Conservation (phyloP, 1,284 basidiomycete species). For the Sanghuangporus weigelae region DNA sequence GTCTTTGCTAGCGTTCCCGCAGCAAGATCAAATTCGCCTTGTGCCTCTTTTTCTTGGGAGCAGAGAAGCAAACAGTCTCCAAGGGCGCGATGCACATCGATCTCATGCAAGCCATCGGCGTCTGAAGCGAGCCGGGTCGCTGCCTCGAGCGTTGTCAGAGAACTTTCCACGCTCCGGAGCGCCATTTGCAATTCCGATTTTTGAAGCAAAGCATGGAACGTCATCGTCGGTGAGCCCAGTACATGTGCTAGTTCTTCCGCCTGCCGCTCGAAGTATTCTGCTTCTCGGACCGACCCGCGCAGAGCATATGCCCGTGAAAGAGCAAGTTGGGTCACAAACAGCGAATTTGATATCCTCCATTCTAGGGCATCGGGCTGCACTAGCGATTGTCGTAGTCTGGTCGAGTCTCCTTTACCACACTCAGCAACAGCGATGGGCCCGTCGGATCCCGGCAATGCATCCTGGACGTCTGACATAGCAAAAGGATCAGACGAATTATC, state of each 20-base stretch:
- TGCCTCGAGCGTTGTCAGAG: slow-evolving; percentile 44
- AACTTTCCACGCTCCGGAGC: slow-evolving; percentile 52
- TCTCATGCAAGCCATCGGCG: slow-evolving; percentile 49
- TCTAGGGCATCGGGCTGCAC: slow-evolving; percentile 54
- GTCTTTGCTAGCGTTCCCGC: slow-evolving; percentile 53
- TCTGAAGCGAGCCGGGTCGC: slow-evolving; percentile 45
- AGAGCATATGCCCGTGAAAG: slow-evolving; percentile 57
- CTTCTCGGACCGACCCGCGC: slow-evolving; percentile 76
- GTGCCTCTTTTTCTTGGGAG: slow-evolving; percentile 42
- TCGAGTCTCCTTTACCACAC: background rate
- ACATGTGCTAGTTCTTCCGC: slow-evolving; percentile 64
- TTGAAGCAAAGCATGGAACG: slow-evolving; percentile 57
- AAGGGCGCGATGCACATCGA: slow-evolving; percentile 55
- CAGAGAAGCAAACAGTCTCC: slow-evolving; percentile 55
- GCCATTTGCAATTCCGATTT: slow-evolving; percentile 66
- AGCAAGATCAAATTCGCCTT: slow-evolving; percentile 48
- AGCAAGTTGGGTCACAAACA: slow-evolving; percentile 60
- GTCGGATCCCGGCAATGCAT: slow-evolving; percentile 28
- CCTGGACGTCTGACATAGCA: slow-evolving; percentile 36
- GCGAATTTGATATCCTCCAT: slow-evolving; percentile 70
- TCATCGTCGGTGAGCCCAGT: slow-evolving; percentile 58
- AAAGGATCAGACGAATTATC: slow-evolving; percentile 53
- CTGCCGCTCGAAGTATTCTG: slow-evolving; percentile 76
- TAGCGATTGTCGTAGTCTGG: slow-evolving; percentile 25
- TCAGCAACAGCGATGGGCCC: slow-evolving; percentile 13